phyloP scores from a whole-genome alignment of 2,329 filamentous ascomycete genomes.

The Aphanoascus verrucosus region DNA sequence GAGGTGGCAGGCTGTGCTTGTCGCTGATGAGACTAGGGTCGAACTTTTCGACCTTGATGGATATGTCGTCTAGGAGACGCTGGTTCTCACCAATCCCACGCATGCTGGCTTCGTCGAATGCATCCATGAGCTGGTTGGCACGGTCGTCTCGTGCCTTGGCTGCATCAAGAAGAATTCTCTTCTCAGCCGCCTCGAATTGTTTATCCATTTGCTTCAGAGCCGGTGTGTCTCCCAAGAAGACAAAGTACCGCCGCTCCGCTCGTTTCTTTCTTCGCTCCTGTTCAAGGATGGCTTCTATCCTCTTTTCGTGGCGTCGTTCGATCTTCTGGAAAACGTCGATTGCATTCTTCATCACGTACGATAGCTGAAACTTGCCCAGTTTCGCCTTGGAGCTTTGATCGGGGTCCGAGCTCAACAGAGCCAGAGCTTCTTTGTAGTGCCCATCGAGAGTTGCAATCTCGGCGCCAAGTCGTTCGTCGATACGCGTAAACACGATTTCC shows the following conservation, averaged over 20 bases:
- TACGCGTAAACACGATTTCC: slow-evolving; percentile 40
- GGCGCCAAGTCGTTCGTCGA: slow-evolving; percentile 40
- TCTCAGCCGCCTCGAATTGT: slow-evolving; percentile 43
- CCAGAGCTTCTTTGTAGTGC: slow-evolving; percentile 36
- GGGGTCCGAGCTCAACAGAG: slow-evolving; percentile 33
- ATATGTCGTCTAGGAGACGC: slow-evolving; percentile 39
- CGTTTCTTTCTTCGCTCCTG: slow-evolving; percentile 46
- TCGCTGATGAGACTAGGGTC: slow-evolving; percentile 26
- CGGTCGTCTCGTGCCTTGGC: slow-evolving; percentile 41
- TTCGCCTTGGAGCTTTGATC: slow-evolving; percentile 20
- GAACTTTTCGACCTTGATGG: slow-evolving; percentile 34
- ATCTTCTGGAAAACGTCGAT: slow-evolving; percentile 39
- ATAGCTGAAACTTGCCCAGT: slow-evolving; percentile 28
- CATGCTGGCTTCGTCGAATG: slow-evolving; percentile 43
- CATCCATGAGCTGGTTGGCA: slow-evolving; percentile 41
- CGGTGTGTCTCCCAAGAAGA: slow-evolving; percentile 42
- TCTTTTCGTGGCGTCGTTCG: slow-evolving; percentile 41
- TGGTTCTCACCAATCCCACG: slow-evolving; percentile 44
- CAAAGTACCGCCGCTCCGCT: slow-evolving; percentile 43
- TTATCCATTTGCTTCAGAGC: slow-evolving; percentile 41
- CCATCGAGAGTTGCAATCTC: slow-evolving; percentile 42
- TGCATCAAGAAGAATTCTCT: slow-evolving; percentile 40
- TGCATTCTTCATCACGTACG: slow-evolving; percentile 37
- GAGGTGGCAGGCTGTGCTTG: slow-evolving; percentile 26
- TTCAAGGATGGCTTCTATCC: slow-evolving; percentile 42